Evolutionary conservation across 208 protist genomes (phyloP), one percentile per base, ranked within the genome.

Genomic region (Crithidia expoeki): DNA sequence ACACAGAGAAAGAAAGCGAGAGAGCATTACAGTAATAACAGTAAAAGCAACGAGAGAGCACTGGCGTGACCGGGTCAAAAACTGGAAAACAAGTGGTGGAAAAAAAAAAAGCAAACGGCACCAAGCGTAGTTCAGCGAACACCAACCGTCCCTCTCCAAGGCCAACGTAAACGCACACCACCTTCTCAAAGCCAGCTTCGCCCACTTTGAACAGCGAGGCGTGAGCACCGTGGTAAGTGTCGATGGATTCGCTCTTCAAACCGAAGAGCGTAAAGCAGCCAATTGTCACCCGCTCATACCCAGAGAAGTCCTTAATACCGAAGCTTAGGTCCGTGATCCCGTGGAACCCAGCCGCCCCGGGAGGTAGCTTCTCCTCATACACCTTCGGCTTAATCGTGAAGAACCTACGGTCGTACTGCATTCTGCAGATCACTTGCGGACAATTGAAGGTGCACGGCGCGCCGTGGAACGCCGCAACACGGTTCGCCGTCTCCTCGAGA

Each of bases 241-340:
- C 71, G 21, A 76, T 76, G 0, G 38, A 34, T 32, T 75, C 65
- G 25, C 71, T 71, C 28, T 67, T 44, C 6, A 84, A 81, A 27
- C 86, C 86, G 34, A 92, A 74, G 71, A 62, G 68, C 46, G 74
- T 80, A 16, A 89, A 75, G 67, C 83, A 92, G n/a, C 83, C 86
- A 5, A 83, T 81, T 36, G 86, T 71, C 38, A 83, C 69, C 11
- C 81, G 74, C 53, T 70, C 70, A 63, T 89, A 92, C 72, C 89
- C 80, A 6, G 76, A 81, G 65, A 92, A 92, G 72, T 92, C 86
- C 30, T 81, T 75, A 1, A 85, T 83, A 21, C 83, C 86, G 40
- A 85, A 82, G 50, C 80, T 67, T 16, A 83, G 80, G 4, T 61
- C 76, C 28, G 53, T 56, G 12, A 83, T 72, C 32, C 82, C 81